These are phyloP conservation scores for Aspergillus diversus DNA, from an alignment of 495 filamentous ascomycete species.

Conservation along the genomic window DNA sequence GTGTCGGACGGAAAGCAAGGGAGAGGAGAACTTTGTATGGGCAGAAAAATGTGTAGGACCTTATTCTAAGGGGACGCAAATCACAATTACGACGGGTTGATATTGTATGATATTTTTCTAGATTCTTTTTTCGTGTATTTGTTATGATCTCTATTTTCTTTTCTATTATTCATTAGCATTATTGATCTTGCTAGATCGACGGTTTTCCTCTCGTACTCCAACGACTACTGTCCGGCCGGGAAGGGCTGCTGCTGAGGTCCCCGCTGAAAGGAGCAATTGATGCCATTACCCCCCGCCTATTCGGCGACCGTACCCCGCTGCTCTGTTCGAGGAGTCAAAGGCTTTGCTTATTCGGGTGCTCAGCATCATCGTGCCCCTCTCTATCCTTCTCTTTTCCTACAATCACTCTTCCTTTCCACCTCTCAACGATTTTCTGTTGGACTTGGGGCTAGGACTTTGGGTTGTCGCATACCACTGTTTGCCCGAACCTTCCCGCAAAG, in stretches of 20 bases:
- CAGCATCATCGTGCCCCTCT: constrained; percentile 12
- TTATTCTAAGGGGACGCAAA: neutral
- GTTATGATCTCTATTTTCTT: constrained; percentile 6
- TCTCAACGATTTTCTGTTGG: constrained; percentile 17
- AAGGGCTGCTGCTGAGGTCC: constrained; percentile 21
- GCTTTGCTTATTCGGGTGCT: constrained; percentile 15
- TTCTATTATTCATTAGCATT: constrained; percentile 16
- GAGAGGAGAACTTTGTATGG: constrained; percentile 12
- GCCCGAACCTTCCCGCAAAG: constrained; percentile 16
- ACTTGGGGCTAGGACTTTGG: constrained; percentile 20
- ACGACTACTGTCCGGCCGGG: constrained; percentile 18
- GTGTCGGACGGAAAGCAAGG: neutral
- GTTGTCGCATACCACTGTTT: constrained; percentile 16
- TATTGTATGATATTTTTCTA: neutral
- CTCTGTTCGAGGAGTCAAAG: constrained; percentile 22
- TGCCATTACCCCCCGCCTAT: constrained; percentile 42
- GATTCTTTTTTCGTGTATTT: neutral
- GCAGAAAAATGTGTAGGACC: constrained; percentile 4
- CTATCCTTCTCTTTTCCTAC: constrained; percentile 9
- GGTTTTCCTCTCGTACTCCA: constrained; percentile 11
- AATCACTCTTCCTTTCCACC: constrained; percentile 1
- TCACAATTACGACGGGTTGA: neutral
- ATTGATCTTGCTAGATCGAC: constrained; percentile 16
- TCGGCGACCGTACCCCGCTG: constrained; percentile 42
- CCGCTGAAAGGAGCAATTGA: constrained; percentile 38